Evolutionary conservation across 352 stramenopile genomes (phyloP), one percentile per base, ranked within the genome.

Genomic region (Labyrinthula sp.): DNA sequence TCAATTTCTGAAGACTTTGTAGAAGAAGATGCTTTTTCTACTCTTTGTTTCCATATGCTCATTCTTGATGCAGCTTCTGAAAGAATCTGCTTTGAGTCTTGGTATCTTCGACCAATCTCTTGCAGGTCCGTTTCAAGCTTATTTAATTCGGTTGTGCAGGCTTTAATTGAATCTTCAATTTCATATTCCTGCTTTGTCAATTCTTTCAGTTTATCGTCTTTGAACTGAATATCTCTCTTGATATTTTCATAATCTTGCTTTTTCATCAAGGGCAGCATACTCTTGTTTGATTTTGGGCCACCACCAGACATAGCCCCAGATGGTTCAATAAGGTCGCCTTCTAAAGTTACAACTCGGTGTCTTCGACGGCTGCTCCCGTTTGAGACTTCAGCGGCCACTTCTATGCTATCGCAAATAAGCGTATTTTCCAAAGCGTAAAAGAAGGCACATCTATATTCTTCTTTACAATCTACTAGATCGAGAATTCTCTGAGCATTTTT

Each of bases 261-360:
- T 27, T 25, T 6, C 15, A 12, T 14, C 10, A 15, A 12, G 9
- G 47, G 30, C 21, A 14, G 10, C 43, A 52, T 52, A 18, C 12
- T 29, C 43, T 6, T 35, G 43, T 14, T 50, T 50, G 18, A 82
- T 74, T 22, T 61, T 66, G 24, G 84, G 17, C 91, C 91, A 61
- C 91, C 91, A 41, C 91, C 91, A 2, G 82, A 86, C 91, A 99
- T 99, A 3, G 91, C 91, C 39, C 91, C 91, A n/a, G 77, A 91
- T 28, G 82, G 83, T 38, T 98, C 89, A 26, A 99, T 95, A 1
- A 99, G 57, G 54, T 97, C 77, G 3, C 91, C 91, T 41, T 90
- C 74, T 1, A 89, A 45, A 1, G 91, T 97, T n/a, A 99, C 91
- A 10, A 98, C 86, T 45, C 89, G 77, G 64, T 83, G 93, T 20